Percentiles rank a stretch among this genome's conserved stretches.
Conservation (phyloP, 1,284 basidiomycete species). For the Irpex rosettiformis region DNA sequence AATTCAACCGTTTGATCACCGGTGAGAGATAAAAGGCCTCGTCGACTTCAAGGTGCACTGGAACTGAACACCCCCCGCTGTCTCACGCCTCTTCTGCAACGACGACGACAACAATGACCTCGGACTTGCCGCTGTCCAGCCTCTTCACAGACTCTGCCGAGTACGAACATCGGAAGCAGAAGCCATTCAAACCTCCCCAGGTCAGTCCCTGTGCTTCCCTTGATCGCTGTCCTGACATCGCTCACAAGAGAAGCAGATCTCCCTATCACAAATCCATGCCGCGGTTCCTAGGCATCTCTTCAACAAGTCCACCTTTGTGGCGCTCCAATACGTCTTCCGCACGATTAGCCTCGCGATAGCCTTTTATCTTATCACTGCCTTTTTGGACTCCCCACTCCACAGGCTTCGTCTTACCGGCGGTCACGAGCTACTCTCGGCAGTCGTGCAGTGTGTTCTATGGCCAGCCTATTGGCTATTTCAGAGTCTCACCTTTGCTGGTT, state of each 20-base stretch:
- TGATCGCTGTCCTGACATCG: not conserved
- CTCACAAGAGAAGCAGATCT: slow-evolving; percentile 26
- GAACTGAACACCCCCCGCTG: too few species aligned
- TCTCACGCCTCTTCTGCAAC: too few species aligned
- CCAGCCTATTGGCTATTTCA: slow-evolving; percentile 58
- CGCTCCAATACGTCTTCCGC: slow-evolving; percentile 53
- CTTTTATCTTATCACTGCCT: slow-evolving; percentile 56
- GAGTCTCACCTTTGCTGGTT: slow-evolving; percentile 58
- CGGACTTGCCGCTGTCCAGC: not conserved
- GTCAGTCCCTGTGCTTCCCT: slow-evolving; percentile 16
- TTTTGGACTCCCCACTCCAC: slow-evolving; percentile 47
- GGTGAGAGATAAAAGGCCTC: slow-evolving; percentile 1
- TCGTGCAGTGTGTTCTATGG: slow-evolving; percentile 48
- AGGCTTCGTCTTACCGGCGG: slow-evolving; percentile 31
- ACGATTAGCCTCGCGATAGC: slow-evolving; percentile 53
- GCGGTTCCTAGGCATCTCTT: slow-evolving; percentile 63
- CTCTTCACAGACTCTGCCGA: slow-evolving; percentile 41
- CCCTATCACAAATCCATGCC: slow-evolving; percentile 42
- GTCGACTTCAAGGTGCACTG: too few species aligned
- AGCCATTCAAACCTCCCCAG: slow-evolving; percentile 36
- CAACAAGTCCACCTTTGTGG: slow-evolving; percentile 61
- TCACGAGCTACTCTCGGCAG: slow-evolving; percentile 23
- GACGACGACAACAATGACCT: too few species aligned
- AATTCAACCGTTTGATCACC: not conserved
- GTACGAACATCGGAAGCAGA: slow-evolving; percentile 33